Evolutionary conservation across 345 rosid genomes (phyloP), one percentile per base, ranked within the genome.

Genomic region (Eutrema japonicum): DNA sequence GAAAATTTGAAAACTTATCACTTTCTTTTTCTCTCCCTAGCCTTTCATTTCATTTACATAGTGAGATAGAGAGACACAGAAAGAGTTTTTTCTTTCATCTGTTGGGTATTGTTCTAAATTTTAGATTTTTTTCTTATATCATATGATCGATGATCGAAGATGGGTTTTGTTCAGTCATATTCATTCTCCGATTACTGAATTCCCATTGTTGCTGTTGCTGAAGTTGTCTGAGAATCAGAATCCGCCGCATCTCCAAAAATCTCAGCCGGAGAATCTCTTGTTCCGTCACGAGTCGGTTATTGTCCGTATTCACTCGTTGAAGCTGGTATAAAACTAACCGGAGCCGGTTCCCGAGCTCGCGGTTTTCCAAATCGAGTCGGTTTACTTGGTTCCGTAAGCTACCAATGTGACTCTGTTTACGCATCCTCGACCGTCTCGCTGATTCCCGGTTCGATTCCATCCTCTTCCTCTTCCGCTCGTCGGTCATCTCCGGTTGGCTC

Each of bases 391-490:
- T 85, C 74, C 89, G 74, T 78, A 93, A 70, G 80, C 86, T 89
- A 72, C 91, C 91, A 68, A 85, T 65, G 78, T 93, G 96, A 79
- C 72, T 85, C 75, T 88, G 94, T 72, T 88, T 93, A 66, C 97
- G 86, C 91, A 84, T 85, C 68, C 98, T 81, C 3, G 97, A 91
- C 78, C 98, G 81, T 85, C 88, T 80, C 3, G 98, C 97, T 10
- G 98, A 91, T 70, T 93, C 98, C 80, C 97, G 87, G 89, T 91
- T 93, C 63, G 98, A 93, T 74, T 86, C 68, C 97, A 84, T 91
- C 71, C 98, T 84, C 78, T 85, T 86, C 66, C 78, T 73, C 79
- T 86, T 93, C 22, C 93, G 79, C 69, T 71, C 72, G 8, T 77
- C 80, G 71, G 85, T 90, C 40, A 82, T 57, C 60, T 62, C 80